phyloP scores from a whole-genome alignment of 1,139 yeast genomes.

The Magnusiomyces ingens region DNA sequence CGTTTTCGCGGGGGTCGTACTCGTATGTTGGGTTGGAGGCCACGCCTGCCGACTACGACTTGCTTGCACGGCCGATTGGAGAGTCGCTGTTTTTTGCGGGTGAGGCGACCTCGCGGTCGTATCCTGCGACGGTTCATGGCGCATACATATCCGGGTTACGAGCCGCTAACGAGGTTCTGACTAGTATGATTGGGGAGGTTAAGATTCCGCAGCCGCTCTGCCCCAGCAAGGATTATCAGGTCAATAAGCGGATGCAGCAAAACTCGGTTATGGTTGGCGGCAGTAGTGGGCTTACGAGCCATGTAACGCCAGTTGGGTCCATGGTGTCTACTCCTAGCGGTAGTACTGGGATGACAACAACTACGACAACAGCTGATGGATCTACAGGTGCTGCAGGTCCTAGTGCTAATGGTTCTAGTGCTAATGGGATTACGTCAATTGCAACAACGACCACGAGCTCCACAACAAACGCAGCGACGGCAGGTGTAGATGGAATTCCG shows the following conservation, averaged over 20 bases:
- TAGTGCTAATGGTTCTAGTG: no score
- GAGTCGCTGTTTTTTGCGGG: conserved; percentile 39
- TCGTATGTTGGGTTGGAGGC: conserved; percentile 40
- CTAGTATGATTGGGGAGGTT: conserved; percentile 37
- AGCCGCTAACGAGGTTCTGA: conserved; percentile 38
- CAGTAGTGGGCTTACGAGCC: conserved; percentile 7
- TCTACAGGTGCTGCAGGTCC: no score
- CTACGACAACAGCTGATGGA: no score
- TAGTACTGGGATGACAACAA: no score
- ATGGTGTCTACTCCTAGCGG: conserved; percentile 10
- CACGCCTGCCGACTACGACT: conserved; percentile 39
- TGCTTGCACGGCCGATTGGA: conserved; percentile 36
- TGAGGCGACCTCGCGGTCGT: conserved; percentile 39
- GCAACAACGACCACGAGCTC: no score
- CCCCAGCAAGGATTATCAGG: conserved; percentile 24
- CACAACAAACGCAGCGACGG: no score
- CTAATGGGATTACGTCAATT: no score
- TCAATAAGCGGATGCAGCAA: conserved; percentile 6
- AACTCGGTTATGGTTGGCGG: neutral
- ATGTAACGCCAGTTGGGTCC: conserved; percentile 10
- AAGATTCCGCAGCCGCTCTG: conserved; percentile 36
- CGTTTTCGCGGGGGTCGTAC: conserved; percentile 36
- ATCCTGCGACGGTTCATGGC: conserved; percentile 42
- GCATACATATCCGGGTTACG: conserved; percentile 40
- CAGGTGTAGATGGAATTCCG: no score